Conservation (phyloP, 805 yeast species). For the Danielia reshetovae region DNA sequence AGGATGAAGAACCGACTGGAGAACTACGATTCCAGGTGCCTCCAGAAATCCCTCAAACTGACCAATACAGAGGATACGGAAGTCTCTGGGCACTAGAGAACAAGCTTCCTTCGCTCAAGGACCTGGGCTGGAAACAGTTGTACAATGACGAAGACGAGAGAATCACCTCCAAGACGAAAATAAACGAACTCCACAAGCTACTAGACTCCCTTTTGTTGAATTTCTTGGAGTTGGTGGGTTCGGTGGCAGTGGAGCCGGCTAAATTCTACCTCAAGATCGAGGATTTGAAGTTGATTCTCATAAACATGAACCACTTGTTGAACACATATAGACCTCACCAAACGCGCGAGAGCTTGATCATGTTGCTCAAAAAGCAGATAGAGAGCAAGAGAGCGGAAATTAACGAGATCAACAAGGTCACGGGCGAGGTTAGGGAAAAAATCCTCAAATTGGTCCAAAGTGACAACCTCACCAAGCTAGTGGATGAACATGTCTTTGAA, state of each 20-base stretch:
- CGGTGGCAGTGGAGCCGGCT: conserved; percentile 70
- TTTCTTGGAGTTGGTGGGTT: conserved; percentile 77
- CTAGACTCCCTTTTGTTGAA: conserved; percentile 74
- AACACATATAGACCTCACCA: conserved; percentile 96
- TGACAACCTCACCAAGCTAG: neutral
- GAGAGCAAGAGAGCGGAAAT: conserved; percentile 58
- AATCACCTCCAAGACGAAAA: conserved; percentile 43
- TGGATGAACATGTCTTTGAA: neutral
- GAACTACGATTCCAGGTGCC: conserved; percentile 60
- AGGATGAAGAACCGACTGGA: conserved; percentile 26
- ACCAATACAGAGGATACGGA: conserved; percentile 82
- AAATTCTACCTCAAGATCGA: conserved; percentile 61
- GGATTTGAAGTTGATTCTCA: conserved; percentile 70
- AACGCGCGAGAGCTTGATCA: conserved; percentile 80
- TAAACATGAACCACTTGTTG: conserved; percentile 86
- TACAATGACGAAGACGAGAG: conserved; percentile 44
- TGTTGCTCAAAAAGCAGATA: conserved; percentile 68
- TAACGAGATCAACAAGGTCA: conserved; percentile 37
- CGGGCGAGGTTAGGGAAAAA: conserved; percentile 35
- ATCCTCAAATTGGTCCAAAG: conserved; percentile 22
- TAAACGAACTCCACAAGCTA: conserved; percentile 73
- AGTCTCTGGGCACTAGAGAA: conserved; percentile 83
- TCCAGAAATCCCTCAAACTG: conserved; percentile 58
- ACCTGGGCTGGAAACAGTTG: conserved; percentile 73
- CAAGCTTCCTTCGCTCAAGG: conserved; percentile 67